Evolutionary conservation across 148 eudicot species (phyloP), one percentile per base, ranked within the genome.

Genomic region (Amaranthus palmeri): DNA sequence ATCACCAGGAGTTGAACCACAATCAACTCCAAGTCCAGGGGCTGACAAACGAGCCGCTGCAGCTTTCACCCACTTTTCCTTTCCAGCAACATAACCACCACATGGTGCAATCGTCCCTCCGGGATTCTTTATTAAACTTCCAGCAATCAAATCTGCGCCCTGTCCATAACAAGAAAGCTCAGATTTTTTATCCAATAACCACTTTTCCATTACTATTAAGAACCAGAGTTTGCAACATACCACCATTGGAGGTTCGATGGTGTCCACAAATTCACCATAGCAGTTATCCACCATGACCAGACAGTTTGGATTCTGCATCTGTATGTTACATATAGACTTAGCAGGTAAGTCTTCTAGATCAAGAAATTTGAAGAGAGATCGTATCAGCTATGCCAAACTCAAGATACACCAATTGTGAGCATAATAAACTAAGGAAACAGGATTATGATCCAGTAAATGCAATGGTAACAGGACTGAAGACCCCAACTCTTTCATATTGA

Each of bases 41-140:
- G 98, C 96, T 71, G 98, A 93, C 70, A 93, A 84, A 67, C 91
- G 98, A 77, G 96, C 92, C 51, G 91, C 95, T 63, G 98, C 98
- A 73, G 98, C 98, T 78, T 84, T 85, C 53, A 93, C 98, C 92
- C 95, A 88, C 74, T 80, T 91, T 74, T 76, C 81, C 49, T 55
- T 89, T 61, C 98, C 98, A 62, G 96, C 98, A 77, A 93, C 93
- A 81, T 93, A 93, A 71, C 98, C 98, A 72, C 98, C 98, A 69
- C 96, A 93, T 61, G 98, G 98, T 71, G 98, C 96, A 74, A 93
- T 93, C 14, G 98, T 93, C 62, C 98, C 98, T 74, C 98, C 98
- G 54, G 98, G 98, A 81, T 93, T 93, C 74, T 93, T 93, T 49
- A 93, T 93, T 51, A 93, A 86, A 78, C 98, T 93, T 65, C 98